Conservation (phyloP, 108 stramenopile genomes). For the Fragilaria crotonensis region DNA sequence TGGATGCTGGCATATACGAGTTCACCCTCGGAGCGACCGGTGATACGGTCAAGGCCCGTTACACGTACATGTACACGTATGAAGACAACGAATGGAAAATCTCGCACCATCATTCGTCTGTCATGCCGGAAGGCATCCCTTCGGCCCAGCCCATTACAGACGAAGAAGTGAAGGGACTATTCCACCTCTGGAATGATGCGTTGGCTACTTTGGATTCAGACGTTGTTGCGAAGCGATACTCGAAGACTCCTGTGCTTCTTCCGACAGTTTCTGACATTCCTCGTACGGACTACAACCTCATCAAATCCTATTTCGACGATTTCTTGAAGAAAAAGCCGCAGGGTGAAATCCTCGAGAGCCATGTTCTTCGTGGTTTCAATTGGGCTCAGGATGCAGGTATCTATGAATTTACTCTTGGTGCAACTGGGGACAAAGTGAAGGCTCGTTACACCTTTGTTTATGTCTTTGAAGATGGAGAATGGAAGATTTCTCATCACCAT, state of each 20-base stretch:
- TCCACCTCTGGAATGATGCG: slow-evolving; percentile 55
- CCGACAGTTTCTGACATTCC: slow-evolving; percentile 43
- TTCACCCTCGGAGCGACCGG: slow-evolving; percentile 31
- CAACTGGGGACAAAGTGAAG: slow-evolving; percentile 40
- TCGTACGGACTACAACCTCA: slow-evolving; percentile 39
- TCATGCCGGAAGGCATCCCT: slow-evolving; percentile 51
- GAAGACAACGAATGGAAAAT: slow-evolving; percentile 41
- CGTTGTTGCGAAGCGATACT: slow-evolving; percentile 31
- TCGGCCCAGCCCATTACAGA: slow-evolving; percentile 25
- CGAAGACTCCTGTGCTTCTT: slow-evolving; percentile 33
- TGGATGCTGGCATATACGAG: slow-evolving; percentile 30
- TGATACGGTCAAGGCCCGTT: slow-evolving; percentile 46
- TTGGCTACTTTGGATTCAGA: slow-evolving; percentile 39
- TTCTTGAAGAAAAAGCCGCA: slow-evolving; percentile 51
- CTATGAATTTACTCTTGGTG: slow-evolving; percentile 48
- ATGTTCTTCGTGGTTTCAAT: slow-evolving; percentile 34
- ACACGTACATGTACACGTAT: slow-evolving; percentile 23
- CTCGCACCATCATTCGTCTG: slow-evolving; percentile 49
- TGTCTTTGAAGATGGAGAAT: slow-evolving; percentile 49
- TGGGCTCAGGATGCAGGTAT: slow-evolving; percentile 57
- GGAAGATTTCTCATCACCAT: slow-evolving; percentile 58
- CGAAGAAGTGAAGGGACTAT: slow-evolving; percentile 34
- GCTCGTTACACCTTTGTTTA: slow-evolving; percentile 45
- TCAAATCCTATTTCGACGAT: slow-evolving; percentile 45
- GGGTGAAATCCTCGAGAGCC: slow-evolving; percentile 40